A percentile compares a stretch with the other conserved stretches of the same genome.
phyloP scores from a whole-genome alignment of 2,329 filamentous ascomycete genomes.

The Penicillium oxalicum region DNA sequence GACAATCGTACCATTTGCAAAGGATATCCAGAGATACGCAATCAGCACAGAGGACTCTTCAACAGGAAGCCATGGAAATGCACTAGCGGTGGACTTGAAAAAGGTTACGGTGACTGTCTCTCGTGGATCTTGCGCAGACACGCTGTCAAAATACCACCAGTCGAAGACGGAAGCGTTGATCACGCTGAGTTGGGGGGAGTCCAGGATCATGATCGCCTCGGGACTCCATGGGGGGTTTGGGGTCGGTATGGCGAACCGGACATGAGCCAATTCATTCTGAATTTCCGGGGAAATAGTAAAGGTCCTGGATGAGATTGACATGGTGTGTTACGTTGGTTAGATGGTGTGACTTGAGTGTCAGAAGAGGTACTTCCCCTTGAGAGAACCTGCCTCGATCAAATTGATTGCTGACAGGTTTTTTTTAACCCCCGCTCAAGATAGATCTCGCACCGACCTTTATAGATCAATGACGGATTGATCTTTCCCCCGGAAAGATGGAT shows the following conservation, averaged over 20 bases:
- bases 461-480: no score
- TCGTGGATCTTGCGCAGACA: conserved; percentile 22
- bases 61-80: conserved; percentile 33
- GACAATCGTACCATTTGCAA: conserved; percentile 22
- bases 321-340: not conserved
- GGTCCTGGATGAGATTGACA: not conserved
- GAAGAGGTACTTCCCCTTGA: not conserved
- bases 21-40: conserved; percentile 24
- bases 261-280: conserved; percentile 7
- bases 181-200: conserved; percentile 21
- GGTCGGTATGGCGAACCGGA: conserved; percentile 10
- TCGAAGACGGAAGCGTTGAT: conserved; percentile 30
- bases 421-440: no score
- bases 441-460: no score
- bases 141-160: conserved; percentile 41
- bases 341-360: no score
- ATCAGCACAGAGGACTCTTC: conserved; percentile 15
- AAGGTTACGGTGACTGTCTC: conserved; percentile 30
- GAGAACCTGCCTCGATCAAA: no score
- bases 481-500: no score
- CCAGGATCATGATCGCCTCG: conserved; percentile 13
- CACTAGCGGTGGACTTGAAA: conserved; percentile 24
- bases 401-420: no score
- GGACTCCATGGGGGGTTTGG: not conserved
- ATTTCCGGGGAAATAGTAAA: conserved; percentile 9